Base-by-base conservation (phyloP, 2,329 filamentous ascomycete species). In the Fusarium illudens region DNA sequence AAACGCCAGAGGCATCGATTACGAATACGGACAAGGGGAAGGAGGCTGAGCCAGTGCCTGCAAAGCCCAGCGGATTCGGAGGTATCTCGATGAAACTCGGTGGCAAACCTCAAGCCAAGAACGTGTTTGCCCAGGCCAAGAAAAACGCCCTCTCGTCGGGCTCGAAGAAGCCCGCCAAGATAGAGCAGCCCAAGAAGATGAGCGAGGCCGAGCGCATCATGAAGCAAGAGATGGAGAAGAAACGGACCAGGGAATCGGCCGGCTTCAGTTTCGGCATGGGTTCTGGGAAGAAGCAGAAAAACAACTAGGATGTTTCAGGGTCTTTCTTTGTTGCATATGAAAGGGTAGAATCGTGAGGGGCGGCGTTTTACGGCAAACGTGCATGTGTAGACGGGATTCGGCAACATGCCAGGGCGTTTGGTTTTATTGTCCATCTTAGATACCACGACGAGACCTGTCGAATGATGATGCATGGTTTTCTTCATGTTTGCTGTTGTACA, bases 161-260 rank as follows among this genome's bases (percentile, higher is more conserved):
- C 2, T 81, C 84, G 4, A 93, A 93, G 78, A 93, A 92, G 76
- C 65, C 77, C 1, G 72, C 81, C 30, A 84, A 83, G 11, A 80
- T 87, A 4, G 88, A 88, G 64, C 86, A 86, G 57, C 89, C 89
- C 2, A 93, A 92, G 83, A 96, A 92, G 73, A 95, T 97, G 87
- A 95, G 92, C 73, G 93, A 96, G 75, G 91, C 90, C 4, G 93
- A 95, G 79, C 86, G 91, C 55, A 96, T 96, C 73, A 97, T 97
- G 94, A 92, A 91, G 78, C 90, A 92, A 72, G 92, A 94, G 75
- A 85, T 93, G 79, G 91, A 93, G 71, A 84, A 86, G 67, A 94
- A 93, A 76, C 84, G 90, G 58, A 79, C 83, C 32, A 82, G 87
- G 49, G 85, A 83, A 10, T 75, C 75, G 4, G 78, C 77, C 1